Base-by-base conservation (phyloP, 83 land plant species). In the Thuja plicata region DNA sequence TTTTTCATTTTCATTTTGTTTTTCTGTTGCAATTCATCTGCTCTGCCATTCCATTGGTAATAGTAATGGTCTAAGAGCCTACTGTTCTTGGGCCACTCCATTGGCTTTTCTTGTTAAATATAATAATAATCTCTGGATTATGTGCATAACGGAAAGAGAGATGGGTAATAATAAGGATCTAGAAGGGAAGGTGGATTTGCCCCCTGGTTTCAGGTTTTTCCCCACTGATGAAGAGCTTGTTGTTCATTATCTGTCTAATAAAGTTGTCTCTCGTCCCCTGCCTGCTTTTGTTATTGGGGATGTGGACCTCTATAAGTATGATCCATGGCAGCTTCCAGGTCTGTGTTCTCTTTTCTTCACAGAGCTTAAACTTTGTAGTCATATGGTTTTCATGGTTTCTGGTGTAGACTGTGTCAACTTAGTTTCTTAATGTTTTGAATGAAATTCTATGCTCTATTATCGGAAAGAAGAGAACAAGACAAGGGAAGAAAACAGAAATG, bases 281-380 rank as follows among this genome's bases (percentile, higher is more conserved):
- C 82, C 82, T 40, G 45, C 82, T 79, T 4, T 79, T 40, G 40
- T 79, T 15, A 79, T 79, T 4, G 82, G 82, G 46, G 82, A 79
- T 6, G 82, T 79, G 8, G 46, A 79, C 41, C 24, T 79, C 0
- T 79, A 79, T 24, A 40, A 79, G 19, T 79, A 79, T 40, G 82
- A 79, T 79, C 82, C 82, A 79, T 79, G 82, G 82, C 82, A 79
- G 43, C 82, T 79, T 19, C 82, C 82, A 38, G 82, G 82, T 79
- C 81, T 78, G 43, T 77, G 24, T 19, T 17, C 3, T 55, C 9
- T 45, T n/a, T n/a, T 38, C 2, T 2, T 48, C 11, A 48, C 50
- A 48, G 50, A 48, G 50, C 50, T 48, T 10, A 17, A 3, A 55
- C 19, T 13, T 13, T 1, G 40, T 38, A 38, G 40, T 38, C 2